Base-by-base conservation (phyloP, 2,329 filamentous ascomycete genomes). In the Fusarium neocosmosporiellum region DNA sequence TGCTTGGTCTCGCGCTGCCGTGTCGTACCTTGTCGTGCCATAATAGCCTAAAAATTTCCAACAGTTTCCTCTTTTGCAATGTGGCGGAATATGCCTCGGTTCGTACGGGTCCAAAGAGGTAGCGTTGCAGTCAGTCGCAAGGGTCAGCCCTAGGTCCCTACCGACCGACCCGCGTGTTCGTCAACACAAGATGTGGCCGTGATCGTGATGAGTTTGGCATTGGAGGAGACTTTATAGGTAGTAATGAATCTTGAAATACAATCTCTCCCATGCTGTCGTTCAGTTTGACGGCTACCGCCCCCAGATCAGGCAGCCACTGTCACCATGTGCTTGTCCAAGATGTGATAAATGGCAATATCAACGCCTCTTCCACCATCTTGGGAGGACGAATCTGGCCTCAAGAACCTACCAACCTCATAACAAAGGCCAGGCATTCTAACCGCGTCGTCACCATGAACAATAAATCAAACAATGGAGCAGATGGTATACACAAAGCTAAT, bases 391-490 rank as follows among this genome's bases (percentile, higher is more conserved):
- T 37, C 27, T 11, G 22, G 13, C 27, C 24, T 41, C 29, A n/a
- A 24, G 36, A 36, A 7, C n/a, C 48, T 54, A 20, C 4, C 13
- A 29, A n/a, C 46, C 36, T n/a, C 24, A 9, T 43, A 37, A 7
- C 9, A 16, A 53, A 43, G 41, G 5, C 5, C 11, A 46, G 20
- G 48, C n/a, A 37, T 22, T 31, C n/a, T 16, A 63, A 43, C 27
- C 18, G 59, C 14, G 33, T 16, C 9, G 13, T 37, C 13, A 39
- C 41, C 10, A 41, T 59, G 39, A 37, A n/a, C 22, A 67, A 61
- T 72, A 73, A 74, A 72, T 73, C 71, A 71, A 73, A 71, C 34
- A 65, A 72, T 36, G 60, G 57, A 60, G 68, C 67, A 61, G 31
- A 43, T 46, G 8, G 36, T 18, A 59, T 69, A 61, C 13, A 50